phyloP scores from a whole-genome alignment of 208 protist species.

The Trypanosoma theileri region DNA sequence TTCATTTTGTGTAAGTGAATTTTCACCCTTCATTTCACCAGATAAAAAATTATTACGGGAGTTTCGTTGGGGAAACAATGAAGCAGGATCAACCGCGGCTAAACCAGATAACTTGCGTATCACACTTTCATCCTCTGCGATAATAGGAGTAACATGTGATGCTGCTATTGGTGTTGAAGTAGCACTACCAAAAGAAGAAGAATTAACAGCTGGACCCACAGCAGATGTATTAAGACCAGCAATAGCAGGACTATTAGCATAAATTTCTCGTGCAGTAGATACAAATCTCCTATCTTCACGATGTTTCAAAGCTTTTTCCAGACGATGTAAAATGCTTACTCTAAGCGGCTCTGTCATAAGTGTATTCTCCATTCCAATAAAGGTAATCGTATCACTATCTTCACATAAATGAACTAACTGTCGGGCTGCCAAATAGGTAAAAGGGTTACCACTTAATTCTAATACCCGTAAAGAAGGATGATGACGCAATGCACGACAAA shows the following conservation, averaged over 20 bases:
- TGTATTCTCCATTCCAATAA: slow-evolving; percentile 33
- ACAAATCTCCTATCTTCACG: slow-evolving; percentile 23
- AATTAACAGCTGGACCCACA: too few species aligned
- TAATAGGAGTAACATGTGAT: not conserved
- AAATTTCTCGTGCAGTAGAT: not conserved
- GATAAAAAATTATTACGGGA: not conserved
- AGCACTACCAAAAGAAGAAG: not conserved
- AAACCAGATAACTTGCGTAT: not conserved
- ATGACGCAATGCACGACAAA: slow-evolving; percentile 27
- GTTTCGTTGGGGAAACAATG: not conserved
- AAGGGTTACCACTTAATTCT: slow-evolving; percentile 58
- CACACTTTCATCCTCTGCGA: not conserved
- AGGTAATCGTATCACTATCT: slow-evolving; percentile 33
- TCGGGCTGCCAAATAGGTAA: slow-evolving; percentile 64
- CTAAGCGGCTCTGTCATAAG: slow-evolving; percentile 35
- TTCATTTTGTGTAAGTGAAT: not conserved
- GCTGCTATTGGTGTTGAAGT: not conserved
- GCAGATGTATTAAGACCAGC: too few species aligned
- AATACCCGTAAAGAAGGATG: slow-evolving; percentile 40
- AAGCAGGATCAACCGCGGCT: not conserved
- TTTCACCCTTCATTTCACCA: not conserved
- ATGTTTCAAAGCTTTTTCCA: slow-evolving; percentile 33
- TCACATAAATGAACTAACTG: slow-evolving; percentile 53
- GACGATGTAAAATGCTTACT: slow-evolving; percentile 30
- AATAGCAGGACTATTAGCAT: too few species aligned